Evolutionary conservation across 169 alveolate species (phyloP).

Genomic region (Toxoplasma gondii): DNA sequence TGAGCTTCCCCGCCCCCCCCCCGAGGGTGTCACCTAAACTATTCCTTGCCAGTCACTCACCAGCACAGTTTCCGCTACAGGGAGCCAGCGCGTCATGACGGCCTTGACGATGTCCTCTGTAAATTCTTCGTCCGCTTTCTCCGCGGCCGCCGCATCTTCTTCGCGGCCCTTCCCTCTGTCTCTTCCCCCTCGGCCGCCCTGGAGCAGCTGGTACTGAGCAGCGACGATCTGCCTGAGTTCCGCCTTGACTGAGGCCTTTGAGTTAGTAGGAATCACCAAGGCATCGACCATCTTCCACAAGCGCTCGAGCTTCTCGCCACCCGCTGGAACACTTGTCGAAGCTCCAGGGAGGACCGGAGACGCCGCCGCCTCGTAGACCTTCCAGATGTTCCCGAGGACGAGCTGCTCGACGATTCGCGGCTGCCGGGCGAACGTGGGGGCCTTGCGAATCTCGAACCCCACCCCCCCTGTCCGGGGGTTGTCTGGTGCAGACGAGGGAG

Average conservation of each 20-base stretch:
- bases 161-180: neutral
- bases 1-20: too few relatives aligned
- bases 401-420: conserved; percentile 89
- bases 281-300: conserved; percentile 11
- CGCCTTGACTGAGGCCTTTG: neutral
- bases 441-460: neutral
- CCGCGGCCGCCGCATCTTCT: conserved; percentile 84
- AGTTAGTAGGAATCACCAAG: neutral
- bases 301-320: conserved; percentile 7
- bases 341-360: neutral
- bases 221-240: neutral
- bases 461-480: neutral
- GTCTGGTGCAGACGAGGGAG: neutral
- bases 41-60: too few relatives aligned
- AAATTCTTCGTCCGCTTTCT: conserved; percentile 91
- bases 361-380: conserved; percentile 73
- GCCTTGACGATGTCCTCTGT: conserved; percentile 90
- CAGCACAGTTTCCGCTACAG: conserved; percentile 94
- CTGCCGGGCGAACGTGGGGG: conserved; percentile 11
- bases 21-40: too few relatives aligned
- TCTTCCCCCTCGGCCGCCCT: neutral
- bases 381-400: conserved; percentile 96
- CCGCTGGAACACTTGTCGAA: neutral
- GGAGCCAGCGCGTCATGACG: conserved; percentile 96
- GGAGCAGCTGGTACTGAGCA: neutral